Percentiles rank a stretch among this genome's conserved stretches.
Evolutionary conservation across 1,284 basidiomycete species (phyloP).

Genomic region (Ustilago lituana): DNA sequence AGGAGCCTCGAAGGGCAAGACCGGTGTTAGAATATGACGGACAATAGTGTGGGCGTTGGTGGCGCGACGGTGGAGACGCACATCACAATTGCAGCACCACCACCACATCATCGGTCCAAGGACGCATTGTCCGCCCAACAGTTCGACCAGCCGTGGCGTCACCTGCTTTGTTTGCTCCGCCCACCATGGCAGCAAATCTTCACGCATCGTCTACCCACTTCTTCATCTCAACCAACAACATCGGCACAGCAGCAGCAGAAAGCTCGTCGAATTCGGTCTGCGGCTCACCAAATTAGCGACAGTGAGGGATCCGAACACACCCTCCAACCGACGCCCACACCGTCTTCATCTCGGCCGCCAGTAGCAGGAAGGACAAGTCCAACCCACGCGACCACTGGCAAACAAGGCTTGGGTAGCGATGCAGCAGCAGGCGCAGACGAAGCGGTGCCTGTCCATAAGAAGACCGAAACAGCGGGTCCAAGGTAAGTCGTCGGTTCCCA

Average conservation of each 20-base stretch:
- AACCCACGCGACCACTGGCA: background rate
- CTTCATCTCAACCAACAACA: background rate
- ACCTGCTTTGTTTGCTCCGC: constrained; percentile 13
- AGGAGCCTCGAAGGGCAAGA: too few species aligned
- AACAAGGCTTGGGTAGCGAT: background rate
- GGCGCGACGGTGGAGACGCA: constrained; percentile 1
- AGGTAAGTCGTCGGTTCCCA: constrained; percentile 12
- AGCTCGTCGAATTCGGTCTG: background rate
- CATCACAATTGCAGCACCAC: background rate
- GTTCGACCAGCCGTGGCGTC: constrained; percentile 7
- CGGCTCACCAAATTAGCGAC: constrained; percentile 6
- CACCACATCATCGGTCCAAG: background rate
- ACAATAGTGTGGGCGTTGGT: constrained; percentile 5
- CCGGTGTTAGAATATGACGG: constrained; percentile 15
- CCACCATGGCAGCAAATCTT: constrained; percentile 18
- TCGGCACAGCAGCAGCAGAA: background rate
- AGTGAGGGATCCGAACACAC: constrained; percentile 11
- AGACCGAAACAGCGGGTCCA: constrained; percentile 13
- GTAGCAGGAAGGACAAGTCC: constrained; percentile 4
- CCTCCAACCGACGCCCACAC: constrained; percentile 9
- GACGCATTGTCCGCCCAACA: background rate
- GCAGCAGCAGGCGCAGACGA: background rate
- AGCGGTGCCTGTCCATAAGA: constrained; percentile 6
- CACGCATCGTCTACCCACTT: background rate
- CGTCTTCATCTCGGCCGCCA: constrained; percentile 18